A percentile compares a stretch with the other conserved stretches of the same genome.
Evolutionary conservation across 1,284 basidiomycete genomes (phyloP).

Genomic region (Vanrija pseudolonga): DNA sequence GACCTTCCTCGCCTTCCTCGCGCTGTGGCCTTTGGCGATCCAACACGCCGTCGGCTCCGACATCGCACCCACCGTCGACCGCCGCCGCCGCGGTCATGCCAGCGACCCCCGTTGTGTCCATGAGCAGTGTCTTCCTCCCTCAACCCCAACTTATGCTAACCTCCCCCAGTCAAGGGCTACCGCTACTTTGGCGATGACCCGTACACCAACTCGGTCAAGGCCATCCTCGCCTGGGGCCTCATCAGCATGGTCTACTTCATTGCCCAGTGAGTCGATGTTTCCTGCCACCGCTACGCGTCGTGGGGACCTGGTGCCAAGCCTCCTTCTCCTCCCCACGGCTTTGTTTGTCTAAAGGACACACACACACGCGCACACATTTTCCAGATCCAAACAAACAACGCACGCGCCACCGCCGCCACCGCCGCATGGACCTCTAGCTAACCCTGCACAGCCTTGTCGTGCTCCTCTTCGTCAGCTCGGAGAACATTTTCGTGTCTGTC

Average conservation of each 20-base stretch:
- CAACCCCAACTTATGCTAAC: not conserved
- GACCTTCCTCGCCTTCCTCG: too few species aligned
- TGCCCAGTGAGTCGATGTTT: conserved; percentile 21
- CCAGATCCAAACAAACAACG: not conserved
- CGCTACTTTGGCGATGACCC: too few species aligned
- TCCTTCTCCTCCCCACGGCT: not conserved
- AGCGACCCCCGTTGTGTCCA: too few species aligned
- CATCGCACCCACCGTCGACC: too few species aligned
- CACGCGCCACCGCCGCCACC: conserved; percentile 17
- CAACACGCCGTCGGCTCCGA: too few species aligned
- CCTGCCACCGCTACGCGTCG: not conserved
- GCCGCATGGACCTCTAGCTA: not conserved
- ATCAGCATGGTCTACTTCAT: conserved; percentile 29
- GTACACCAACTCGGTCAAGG: conserved; percentile 17
- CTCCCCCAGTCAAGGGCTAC: not conserved
- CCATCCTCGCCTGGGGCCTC: conserved; percentile 31
- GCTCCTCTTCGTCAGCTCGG: conserved; percentile 6
- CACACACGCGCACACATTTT: not conserved
- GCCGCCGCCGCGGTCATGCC: too few species aligned
- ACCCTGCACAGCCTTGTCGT: conserved; percentile 4
- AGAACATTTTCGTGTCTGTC: conserved; percentile 1
- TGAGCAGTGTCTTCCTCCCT: too few species aligned
- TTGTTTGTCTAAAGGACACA: too few species aligned
- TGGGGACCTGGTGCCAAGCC: not conserved
- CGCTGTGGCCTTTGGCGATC: too few species aligned